Conservation (phyloP, 2,329 filamentous ascomycete genomes). For the Cryphonectria parasitica region DNA sequence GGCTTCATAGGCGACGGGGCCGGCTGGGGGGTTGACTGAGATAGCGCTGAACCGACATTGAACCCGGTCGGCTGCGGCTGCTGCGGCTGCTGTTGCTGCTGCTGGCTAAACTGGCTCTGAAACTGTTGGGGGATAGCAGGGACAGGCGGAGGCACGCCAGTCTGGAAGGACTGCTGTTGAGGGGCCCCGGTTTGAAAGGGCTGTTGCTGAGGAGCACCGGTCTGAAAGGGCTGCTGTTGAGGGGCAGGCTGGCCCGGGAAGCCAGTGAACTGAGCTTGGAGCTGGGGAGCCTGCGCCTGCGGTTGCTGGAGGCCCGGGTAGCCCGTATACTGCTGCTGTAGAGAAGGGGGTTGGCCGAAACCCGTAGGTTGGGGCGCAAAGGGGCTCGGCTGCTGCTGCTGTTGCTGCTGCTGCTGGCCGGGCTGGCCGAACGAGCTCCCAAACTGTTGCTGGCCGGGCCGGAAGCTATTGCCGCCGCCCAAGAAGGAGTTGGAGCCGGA, state of each 20-base stretch:
- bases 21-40: constrained; percentile 50
- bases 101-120: constrained; percentile 62
- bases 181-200: constrained; percentile 60
- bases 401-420: constrained; percentile 42
- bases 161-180: constrained; percentile 65
- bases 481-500: constrained; percentile 86
- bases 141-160: constrained; percentile 59
- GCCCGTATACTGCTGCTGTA: constrained; percentile 65
- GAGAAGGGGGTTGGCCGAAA: constrained; percentile 54
- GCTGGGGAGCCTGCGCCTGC: constrained; percentile 59
- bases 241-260: constrained; percentile 65
- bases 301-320: constrained; percentile 59
- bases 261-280: constrained; percentile 72
- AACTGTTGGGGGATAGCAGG: constrained; percentile 64
- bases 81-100: constrained; percentile 49
- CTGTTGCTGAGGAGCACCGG: constrained; percentile 54
- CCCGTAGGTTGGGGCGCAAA: constrained; percentile 65
- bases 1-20: constrained; percentile 66
- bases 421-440: constrained; percentile 50
- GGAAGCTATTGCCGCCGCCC: constrained; percentile 76
- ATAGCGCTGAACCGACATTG: constrained; percentile 53
- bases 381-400: constrained; percentile 54
- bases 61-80: constrained; percentile 50
- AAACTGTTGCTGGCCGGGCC: constrained; percentile 65
- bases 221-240: constrained; percentile 36